Evolutionary conservation across 2,329 filamentous ascomycete species (phyloP).

Genomic region (Colletotrichum phormii): DNA sequence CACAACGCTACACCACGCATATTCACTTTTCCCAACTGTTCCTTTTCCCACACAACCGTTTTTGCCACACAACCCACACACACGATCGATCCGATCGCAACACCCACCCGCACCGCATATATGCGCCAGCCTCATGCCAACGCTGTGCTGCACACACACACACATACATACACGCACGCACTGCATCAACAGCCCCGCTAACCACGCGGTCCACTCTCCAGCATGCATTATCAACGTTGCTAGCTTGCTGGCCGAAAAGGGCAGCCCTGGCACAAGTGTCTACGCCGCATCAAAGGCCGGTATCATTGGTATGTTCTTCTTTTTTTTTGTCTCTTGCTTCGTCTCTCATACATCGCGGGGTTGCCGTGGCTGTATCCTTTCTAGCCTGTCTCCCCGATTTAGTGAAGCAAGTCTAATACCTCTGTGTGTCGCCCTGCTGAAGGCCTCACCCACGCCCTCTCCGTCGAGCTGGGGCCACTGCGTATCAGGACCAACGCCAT

Average conservation of each 20-base stretch:
- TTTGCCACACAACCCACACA: constrained; percentile 1
- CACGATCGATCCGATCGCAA: constrained; percentile 16
- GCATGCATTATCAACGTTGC: constrained; percentile 85
- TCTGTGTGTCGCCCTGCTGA: constrained; percentile 32
- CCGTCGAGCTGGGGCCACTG: constrained; percentile 68
- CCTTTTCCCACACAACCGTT: neutral
- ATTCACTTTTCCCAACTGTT: neutral
- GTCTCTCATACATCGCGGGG: constrained; percentile 19
- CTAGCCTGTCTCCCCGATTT: constrained; percentile 8
- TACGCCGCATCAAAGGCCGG: constrained; percentile 88
- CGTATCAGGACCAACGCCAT: constrained; percentile 83
- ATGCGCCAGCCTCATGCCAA: neutral
- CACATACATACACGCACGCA: neutral
- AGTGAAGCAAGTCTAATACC: constrained; percentile 18
- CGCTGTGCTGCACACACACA: neutral
- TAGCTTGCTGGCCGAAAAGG: constrained; percentile 78
- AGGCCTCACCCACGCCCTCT: constrained; percentile 77
- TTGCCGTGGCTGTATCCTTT: neutral
- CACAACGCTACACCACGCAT: neutral
- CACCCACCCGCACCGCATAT: constrained; percentile 18
- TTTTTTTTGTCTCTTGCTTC: constrained; percentile 9
- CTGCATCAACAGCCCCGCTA: constrained; percentile 19
- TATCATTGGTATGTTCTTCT: constrained; percentile 68
- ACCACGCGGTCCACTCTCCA: constrained; percentile 40
- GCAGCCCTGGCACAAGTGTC: constrained; percentile 75